Evolutionary conservation across 331 rosid species (phyloP).

Genomic region (Spiraea crenata): DNA sequence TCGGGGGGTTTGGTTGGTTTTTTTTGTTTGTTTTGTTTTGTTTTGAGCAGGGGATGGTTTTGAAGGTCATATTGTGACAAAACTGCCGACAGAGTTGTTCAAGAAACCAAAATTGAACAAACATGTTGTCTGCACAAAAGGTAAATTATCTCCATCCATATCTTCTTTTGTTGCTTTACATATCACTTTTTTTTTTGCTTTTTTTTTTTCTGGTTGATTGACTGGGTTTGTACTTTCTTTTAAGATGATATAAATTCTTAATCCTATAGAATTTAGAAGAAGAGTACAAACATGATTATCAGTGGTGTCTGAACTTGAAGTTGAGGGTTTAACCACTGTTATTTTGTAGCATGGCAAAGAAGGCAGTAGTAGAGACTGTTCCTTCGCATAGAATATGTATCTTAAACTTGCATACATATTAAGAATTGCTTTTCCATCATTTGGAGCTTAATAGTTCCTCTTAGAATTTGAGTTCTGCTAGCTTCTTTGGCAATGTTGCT

Average conservation of each 20-base stretch:
- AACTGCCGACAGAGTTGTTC: constrained; percentile 40
- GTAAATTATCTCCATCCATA: too few relatives aligned
- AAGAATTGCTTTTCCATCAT: constrained; percentile 3
- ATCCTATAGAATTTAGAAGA: too few relatives aligned
- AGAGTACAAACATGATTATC: too few relatives aligned
- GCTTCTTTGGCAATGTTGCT: neutral
- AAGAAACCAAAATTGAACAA: constrained; percentile 43
- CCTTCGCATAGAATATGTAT: constrained; percentile 5
- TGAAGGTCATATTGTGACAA: too few relatives aligned
- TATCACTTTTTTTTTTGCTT: too few relatives aligned
- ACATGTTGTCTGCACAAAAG: too few relatives aligned
- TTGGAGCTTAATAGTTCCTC: neutral
- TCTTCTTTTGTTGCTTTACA: too few relatives aligned
- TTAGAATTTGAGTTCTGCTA: neutral
- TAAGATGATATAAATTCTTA: too few relatives aligned
- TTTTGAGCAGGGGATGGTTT: constrained; percentile 49
- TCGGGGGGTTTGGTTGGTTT: constrained; percentile 9
- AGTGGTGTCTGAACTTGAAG: neutral
- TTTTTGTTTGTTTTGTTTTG: constrained; percentile 38
- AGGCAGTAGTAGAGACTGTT: neutral
- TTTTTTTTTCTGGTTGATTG: too few relatives aligned
- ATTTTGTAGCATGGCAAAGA: neutral
- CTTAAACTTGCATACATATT: neutral
- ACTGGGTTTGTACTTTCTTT: too few relatives aligned
- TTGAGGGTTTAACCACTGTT: neutral